Percentiles rank a stretch among this genome's conserved stretches.
These are phyloP conservation scores for Cicer arietinum DNA, from an alignment of 306 rosid species.

Conservation along the genomic window DNA sequence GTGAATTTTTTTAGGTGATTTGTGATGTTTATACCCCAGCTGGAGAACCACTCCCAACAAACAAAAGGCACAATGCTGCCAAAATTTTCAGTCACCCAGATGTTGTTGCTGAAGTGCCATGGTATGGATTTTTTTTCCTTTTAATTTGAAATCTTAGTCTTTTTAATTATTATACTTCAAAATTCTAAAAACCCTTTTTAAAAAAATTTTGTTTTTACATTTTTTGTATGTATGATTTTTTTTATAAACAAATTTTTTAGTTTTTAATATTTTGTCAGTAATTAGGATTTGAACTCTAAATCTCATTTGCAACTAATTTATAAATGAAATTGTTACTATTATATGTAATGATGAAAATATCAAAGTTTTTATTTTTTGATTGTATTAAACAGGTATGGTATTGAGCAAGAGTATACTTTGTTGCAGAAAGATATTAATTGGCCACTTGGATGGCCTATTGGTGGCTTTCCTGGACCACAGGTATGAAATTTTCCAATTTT, in stretches of 20 bases:
- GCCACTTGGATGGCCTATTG: constrained; percentile 79
- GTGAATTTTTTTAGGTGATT: constrained; percentile 46
- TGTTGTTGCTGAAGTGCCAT: constrained; percentile 64
- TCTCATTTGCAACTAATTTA: too few relatives aligned
- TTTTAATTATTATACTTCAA: constrained; percentile 12
- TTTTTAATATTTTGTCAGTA: too few relatives aligned
- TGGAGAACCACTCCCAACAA: constrained; percentile 66
- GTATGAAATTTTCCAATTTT: constrained; percentile 8
- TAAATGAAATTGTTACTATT: too few relatives aligned
- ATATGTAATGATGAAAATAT: neutral
- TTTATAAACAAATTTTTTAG: too few relatives aligned
- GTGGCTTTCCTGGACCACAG: constrained; percentile 73
- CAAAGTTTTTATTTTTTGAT: neutral
- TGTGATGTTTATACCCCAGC: constrained; percentile 72
- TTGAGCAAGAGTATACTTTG: constrained; percentile 72
- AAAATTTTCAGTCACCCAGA: constrained; percentile 64
- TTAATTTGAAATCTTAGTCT: neutral
- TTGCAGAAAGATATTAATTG: constrained; percentile 62
- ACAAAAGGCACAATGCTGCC: constrained; percentile 53
- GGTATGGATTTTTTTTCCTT: constrained; percentile 43
- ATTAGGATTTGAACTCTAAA: too few relatives aligned
- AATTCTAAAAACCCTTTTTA: neutral
- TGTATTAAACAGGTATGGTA: constrained; percentile 60
- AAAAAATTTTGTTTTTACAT: too few relatives aligned
- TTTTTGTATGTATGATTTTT: too few relatives aligned